Evolutionary conservation across 495 filamentous ascomycete genomes (phyloP).

Genomic region (Aspergillus hancockii): DNA sequence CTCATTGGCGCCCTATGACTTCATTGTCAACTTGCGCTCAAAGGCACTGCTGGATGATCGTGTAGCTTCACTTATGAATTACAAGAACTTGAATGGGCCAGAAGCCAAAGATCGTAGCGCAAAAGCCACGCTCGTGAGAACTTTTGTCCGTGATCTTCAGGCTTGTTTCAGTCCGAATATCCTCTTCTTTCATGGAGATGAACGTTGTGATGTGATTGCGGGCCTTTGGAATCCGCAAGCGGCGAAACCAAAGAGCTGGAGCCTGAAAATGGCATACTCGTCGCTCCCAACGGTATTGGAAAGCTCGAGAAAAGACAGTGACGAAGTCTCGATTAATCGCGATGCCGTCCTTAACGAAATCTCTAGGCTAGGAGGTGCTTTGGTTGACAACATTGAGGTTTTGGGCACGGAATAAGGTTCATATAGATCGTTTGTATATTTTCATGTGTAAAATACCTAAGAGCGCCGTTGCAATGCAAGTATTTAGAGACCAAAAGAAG

Average conservation of each 20-base stretch:
- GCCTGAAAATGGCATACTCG: constrained; percentile 66
- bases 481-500: constrained; percentile 14
- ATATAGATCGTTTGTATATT: constrained; percentile 16
- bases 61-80: constrained; percentile 43
- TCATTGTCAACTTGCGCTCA: constrained; percentile 69
- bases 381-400: constrained; percentile 46
- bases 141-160: constrained; percentile 62
- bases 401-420: constrained; percentile 12
- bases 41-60: constrained; percentile 38
- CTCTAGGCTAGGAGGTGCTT: constrained; percentile 43
- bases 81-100: constrained; percentile 66
- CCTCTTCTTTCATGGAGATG: constrained; percentile 71
- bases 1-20: constrained; percentile 75
- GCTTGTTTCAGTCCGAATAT: constrained; percentile 61
- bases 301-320: constrained; percentile 22
- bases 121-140: constrained; percentile 43
- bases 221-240: constrained; percentile 80
- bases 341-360: constrained; percentile 80
- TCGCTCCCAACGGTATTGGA: constrained; percentile 53
- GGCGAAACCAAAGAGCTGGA: constrained; percentile 55
- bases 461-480: constrained; percentile 44
- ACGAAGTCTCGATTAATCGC: constrained; percentile 66
- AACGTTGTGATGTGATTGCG: constrained; percentile 60
- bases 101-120: constrained; percentile 14
- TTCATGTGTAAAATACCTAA: constrained; percentile 18